phyloP scores from a whole-genome alignment of 2,329 filamentous ascomycete species.

The Lachnellula hyalina region DNA sequence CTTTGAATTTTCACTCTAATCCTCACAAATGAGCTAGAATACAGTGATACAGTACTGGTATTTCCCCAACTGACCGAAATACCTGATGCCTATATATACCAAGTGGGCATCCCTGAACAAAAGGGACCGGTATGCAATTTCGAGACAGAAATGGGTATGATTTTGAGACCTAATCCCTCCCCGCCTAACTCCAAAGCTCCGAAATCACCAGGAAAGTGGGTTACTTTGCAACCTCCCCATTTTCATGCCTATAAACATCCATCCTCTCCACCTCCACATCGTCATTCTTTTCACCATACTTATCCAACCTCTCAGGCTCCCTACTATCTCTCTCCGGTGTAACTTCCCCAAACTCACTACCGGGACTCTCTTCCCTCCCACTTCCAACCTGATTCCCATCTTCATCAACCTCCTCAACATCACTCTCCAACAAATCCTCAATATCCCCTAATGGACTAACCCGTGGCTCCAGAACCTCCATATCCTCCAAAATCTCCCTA shows the following conservation, averaged over 20 bases:
- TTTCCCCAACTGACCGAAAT: too few relatives aligned
- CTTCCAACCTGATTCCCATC: constrained; percentile 9
- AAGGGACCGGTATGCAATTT: too few relatives aligned
- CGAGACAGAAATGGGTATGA: too few relatives aligned
- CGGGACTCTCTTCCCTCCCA: constrained; percentile 27
- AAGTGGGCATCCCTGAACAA: too few relatives aligned
- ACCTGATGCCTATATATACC: too few relatives aligned
- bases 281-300: background rate
- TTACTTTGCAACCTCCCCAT: too few relatives aligned
- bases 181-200: too few relatives aligned
- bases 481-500: constrained; percentile 76
- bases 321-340: constrained; percentile 17
- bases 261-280: background rate
- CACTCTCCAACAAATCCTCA: constrained; percentile 58
- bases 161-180: too few relatives aligned
- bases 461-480: constrained; percentile 80
- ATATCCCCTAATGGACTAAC: constrained; percentile 78
- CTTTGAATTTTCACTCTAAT: too few relatives aligned
- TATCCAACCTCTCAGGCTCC: constrained; percentile 14
- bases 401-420: constrained; percentile 33
- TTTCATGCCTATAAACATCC: constrained; percentile 1
- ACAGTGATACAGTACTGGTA: too few relatives aligned
- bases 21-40: too few relatives aligned
- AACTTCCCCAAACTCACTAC: constrained; percentile 37
- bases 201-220: too few relatives aligned